phyloP scores from a whole-genome alignment of 2,329 filamentous ascomycete species.

The Botrytis galanthina region DNA sequence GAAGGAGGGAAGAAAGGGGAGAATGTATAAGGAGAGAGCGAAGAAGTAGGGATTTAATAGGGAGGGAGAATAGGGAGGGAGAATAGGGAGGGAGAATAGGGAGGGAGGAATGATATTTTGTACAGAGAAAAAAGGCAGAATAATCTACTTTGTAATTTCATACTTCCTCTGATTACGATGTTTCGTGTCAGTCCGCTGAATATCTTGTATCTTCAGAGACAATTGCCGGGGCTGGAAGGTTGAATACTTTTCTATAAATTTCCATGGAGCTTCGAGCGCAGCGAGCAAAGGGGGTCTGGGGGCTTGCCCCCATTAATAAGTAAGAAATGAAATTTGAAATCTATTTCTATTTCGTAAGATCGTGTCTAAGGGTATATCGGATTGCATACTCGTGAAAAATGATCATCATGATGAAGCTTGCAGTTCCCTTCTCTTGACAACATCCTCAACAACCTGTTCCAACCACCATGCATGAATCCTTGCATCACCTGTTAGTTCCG shows the following conservation, averaged over 20 bases:
- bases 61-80: background rate
- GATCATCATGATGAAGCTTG: background rate
- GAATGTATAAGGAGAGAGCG: background rate
- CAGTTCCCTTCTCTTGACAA: slow-evolving; percentile 26
- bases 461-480: slow-evolving; percentile 96
- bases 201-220: background rate
- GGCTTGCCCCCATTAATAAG: background rate
- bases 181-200: background rate
- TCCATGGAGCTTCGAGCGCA: background rate
- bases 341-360: background rate
- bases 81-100: background rate
- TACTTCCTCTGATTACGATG: accelerated
- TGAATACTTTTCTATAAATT: background rate
- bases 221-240: background rate
- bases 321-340: background rate
- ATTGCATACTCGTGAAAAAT: background rate
- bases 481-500: slow-evolving; percentile 83
- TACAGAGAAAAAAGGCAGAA: background rate
- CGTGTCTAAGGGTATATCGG: background rate
- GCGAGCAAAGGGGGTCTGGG: background rate
- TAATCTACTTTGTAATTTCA: accelerated
- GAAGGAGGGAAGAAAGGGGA: background rate
- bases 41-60: background rate
- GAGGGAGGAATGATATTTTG: background rate
- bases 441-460: slow-evolving; percentile 57